Conservation (phyloP, 345 rosid genomes). For the Adansonia digitata region DNA sequence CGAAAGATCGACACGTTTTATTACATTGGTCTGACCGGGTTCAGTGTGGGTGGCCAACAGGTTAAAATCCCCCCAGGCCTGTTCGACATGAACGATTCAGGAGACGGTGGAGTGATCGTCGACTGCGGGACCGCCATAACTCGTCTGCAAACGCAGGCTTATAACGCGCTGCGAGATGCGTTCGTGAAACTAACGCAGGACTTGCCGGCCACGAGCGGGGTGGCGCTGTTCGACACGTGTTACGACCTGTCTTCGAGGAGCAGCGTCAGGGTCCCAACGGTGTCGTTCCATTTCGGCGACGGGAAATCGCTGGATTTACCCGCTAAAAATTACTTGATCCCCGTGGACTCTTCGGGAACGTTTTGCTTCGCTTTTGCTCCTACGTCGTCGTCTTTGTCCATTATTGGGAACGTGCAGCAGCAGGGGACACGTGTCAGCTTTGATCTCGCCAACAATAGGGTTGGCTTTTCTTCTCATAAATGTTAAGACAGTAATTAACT, state of each 20-base stretch:
- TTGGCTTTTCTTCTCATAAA: slow-evolving; percentile 60
- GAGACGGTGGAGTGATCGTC: slow-evolving; percentile 73
- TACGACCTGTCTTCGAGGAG: slow-evolving; percentile 62
- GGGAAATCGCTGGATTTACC: slow-evolving; percentile 53
- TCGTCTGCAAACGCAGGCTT: slow-evolving; percentile 74
- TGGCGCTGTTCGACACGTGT: slow-evolving; percentile 89
- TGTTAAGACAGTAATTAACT: slow-evolving; percentile 31
- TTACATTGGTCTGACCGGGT: slow-evolving; percentile 71
- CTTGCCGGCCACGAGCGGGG: slow-evolving; percentile 36
- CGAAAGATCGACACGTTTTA: slow-evolving; percentile 71
- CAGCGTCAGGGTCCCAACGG: slow-evolving; percentile 72
- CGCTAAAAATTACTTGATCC: slow-evolving; percentile 78
- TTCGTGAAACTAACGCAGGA: slow-evolving; percentile 37
- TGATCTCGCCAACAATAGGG: slow-evolving; percentile 55
- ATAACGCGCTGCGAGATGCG: slow-evolving; percentile 70
- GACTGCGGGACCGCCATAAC: slow-evolving; percentile 95
- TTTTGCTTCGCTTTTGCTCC: slow-evolving; percentile 96
- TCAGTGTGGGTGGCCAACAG: slow-evolving; percentile 76
- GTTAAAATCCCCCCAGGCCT: slow-evolving; percentile 52
- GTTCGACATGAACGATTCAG: slow-evolving; percentile 61
- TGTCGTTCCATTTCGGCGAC: slow-evolving; percentile 59
- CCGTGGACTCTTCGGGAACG: slow-evolving; percentile 61
- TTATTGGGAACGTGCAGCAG: slow-evolving; percentile 95
- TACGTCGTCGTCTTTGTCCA: slow-evolving; percentile 71
- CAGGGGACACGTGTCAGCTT: slow-evolving; percentile 87